Conservation (phyloP, 2,329 filamentous ascomycete genomes). For the Pestalotiopsis sp. region DNA sequence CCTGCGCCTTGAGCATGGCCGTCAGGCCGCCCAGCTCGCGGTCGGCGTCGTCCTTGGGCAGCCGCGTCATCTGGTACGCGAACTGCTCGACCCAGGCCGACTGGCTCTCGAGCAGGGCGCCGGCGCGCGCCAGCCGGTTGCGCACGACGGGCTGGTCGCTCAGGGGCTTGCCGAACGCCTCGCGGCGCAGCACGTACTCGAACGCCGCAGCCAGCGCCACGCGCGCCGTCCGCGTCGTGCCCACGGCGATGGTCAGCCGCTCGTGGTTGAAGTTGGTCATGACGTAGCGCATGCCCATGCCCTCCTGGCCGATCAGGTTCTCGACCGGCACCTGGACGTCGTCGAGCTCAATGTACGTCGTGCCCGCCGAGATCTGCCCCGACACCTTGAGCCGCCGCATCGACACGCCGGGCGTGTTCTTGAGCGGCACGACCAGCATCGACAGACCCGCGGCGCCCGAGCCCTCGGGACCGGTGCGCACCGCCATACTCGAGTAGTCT, state of each 20-base stretch:
- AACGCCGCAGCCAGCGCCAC: constrained; percentile 37
- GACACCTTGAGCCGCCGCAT: constrained; percentile 69
- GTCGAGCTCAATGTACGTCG: constrained; percentile 75
- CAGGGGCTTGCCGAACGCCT: constrained; percentile 48
- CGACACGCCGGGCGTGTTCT: constrained; percentile 62
- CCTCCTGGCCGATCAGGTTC: constrained; percentile 70
- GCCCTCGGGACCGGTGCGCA: constrained; percentile 63
- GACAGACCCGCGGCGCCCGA: constrained; percentile 63
- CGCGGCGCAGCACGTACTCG: constrained; percentile 37
- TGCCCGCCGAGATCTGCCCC: constrained; percentile 66
- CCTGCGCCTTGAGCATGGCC: constrained; percentile 71
- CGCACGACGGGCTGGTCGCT: constrained; percentile 76
- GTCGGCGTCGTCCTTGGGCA: constrained; percentile 61
- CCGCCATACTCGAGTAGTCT: constrained; percentile 69
- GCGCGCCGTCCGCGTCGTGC: constrained; percentile 60
- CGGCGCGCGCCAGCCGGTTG: constrained; percentile 70
- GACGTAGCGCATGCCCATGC: constrained; percentile 71
- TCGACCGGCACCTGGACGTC: constrained; percentile 70
- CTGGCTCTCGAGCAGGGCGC: constrained; percentile 66
- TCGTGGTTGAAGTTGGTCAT: constrained; percentile 85
- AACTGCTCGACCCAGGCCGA: constrained; percentile 75
- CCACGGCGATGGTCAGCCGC: constrained; percentile 65
- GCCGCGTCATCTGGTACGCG: constrained; percentile 64
- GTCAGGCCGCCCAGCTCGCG: constrained; percentile 69
- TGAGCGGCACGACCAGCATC: constrained; percentile 70